These are phyloP conservation scores for Scutellaria minor DNA, from an alignment of 257 asterid species.

Conservation along the genomic window DNA sequence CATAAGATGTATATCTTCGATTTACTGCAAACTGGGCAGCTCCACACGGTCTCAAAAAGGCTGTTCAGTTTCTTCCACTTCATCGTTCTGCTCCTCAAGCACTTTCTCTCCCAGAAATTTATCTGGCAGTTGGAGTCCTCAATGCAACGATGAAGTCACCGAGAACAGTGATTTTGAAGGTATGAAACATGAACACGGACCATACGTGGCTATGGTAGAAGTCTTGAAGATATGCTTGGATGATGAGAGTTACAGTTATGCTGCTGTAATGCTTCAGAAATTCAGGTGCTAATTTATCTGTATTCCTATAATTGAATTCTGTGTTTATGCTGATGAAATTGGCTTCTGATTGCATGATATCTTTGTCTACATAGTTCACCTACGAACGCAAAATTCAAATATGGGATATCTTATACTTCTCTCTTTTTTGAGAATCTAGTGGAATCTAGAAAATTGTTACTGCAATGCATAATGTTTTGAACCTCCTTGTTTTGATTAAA, in stretches of 20 bases:
- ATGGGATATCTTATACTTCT: not conserved
- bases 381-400: not conserved
- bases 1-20: slow-evolving; percentile 74
- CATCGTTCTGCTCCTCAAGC: slow-evolving; percentile 79
- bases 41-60: slow-evolving; percentile 50
- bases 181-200: slow-evolving; percentile 51
- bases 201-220: slow-evolving; percentile 58
- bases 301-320: not conserved
- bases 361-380: not conserved
- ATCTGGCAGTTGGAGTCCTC: slow-evolving; percentile 87
- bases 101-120: slow-evolving; percentile 79
- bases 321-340: not conserved
- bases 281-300: slow-evolving; percentile 56
- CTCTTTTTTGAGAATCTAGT: not conserved
- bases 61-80: slow-evolving; percentile 64
- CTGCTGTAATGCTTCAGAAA: slow-evolving; percentile 75
- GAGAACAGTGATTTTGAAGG: slow-evolving; percentile 47
- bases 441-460: not conserved
- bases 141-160: slow-evolving; percentile 52
- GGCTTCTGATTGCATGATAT: not conserved
- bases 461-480: too few species aligned
- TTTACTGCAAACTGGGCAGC: slow-evolving; percentile 75
- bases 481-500: not conserved
- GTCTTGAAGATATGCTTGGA: slow-evolving; percentile 66
- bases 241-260: slow-evolving; percentile 67